Evolutionary conservation across 192 early-diverging fungal species (phyloP).

Genomic region (Phlyctochytrium arcticum): DNA sequence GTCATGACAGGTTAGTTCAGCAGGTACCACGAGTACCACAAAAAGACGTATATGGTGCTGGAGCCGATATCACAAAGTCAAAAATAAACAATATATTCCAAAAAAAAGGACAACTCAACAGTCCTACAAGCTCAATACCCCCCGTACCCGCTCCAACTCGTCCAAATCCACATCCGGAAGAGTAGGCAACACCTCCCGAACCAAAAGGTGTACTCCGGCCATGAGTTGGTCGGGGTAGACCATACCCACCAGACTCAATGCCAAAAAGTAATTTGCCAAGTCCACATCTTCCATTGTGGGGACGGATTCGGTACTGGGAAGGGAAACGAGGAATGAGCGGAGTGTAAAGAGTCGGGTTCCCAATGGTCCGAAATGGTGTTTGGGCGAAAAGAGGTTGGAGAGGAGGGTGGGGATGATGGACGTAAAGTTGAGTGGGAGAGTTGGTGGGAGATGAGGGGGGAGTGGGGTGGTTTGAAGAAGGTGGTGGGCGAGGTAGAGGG

Average conservation of each 20-base stretch:
- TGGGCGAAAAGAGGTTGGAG: neutral
- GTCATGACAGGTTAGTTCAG: too few relatives aligned
- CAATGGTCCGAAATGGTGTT: neutral
- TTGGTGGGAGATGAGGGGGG: neutral
- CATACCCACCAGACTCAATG: neutral
- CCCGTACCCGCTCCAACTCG: too few relatives aligned
- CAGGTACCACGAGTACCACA: too few relatives aligned
- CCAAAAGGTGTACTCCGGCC: too few relatives aligned
- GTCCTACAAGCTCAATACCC: too few relatives aligned
- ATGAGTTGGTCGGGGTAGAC: too few relatives aligned
- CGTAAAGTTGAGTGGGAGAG: neutral
- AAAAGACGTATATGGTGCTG: too few relatives aligned
- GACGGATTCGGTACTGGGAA: neutral
- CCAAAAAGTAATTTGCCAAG: neutral
- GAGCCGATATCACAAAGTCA: too few relatives aligned
- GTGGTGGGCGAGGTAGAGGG: neutral
- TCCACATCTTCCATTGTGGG: neutral
- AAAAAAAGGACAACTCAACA: too few relatives aligned
- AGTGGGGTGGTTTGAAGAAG: neutral
- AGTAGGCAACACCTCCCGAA: too few relatives aligned
- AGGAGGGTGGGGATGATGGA: neutral
- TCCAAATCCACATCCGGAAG: too few relatives aligned
- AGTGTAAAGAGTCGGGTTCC: neutral
- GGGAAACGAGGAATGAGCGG: neutral
- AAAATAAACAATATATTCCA: too few relatives aligned